These are phyloP conservation scores for Rhododendron mucronatum DNA, from an alignment of 148 eudicot genomes.

Conservation along the genomic window DNA sequence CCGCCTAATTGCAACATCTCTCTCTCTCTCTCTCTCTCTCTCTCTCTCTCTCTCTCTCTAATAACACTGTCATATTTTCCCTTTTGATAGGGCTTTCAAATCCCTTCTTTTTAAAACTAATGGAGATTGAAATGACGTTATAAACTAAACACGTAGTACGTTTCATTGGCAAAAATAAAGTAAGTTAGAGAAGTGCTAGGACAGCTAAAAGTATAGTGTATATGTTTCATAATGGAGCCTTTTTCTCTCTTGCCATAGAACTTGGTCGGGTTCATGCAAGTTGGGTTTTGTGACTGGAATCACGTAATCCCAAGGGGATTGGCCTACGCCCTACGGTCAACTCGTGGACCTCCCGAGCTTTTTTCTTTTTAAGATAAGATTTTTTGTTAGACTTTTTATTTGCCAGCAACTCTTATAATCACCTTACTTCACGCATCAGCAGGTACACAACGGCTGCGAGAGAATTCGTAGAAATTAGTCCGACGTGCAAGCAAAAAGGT, in stretches of 20 bases:
- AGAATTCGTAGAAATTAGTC: too few species aligned
- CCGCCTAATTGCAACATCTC: slow-evolving; percentile 11
- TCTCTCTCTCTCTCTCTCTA: background rate
- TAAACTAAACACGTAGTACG: background rate
- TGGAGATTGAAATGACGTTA: slow-evolving; percentile 7
- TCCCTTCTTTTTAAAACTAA: background rate
- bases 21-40: background rate
- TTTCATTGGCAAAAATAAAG: background rate
- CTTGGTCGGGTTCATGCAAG: background rate
- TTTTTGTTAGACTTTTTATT: background rate
- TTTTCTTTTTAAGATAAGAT: background rate
- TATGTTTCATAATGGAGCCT: background rate
- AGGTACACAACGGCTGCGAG: too few species aligned
- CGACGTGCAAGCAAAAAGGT: background rate
- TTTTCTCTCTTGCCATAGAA: background rate
- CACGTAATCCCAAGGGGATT: background rate
- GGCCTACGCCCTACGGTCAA: too few species aligned
- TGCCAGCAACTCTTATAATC: background rate
- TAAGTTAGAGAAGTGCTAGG: background rate
- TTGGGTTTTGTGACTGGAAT: background rate
- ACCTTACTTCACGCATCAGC: too few species aligned
- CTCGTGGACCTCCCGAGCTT: background rate
- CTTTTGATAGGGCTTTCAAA: background rate
- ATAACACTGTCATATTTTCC: background rate
- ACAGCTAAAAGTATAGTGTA: background rate